Base-by-base conservation (phyloP, 202 grass and related monocot genomes). In the Hordeum pubiflorum region DNA sequence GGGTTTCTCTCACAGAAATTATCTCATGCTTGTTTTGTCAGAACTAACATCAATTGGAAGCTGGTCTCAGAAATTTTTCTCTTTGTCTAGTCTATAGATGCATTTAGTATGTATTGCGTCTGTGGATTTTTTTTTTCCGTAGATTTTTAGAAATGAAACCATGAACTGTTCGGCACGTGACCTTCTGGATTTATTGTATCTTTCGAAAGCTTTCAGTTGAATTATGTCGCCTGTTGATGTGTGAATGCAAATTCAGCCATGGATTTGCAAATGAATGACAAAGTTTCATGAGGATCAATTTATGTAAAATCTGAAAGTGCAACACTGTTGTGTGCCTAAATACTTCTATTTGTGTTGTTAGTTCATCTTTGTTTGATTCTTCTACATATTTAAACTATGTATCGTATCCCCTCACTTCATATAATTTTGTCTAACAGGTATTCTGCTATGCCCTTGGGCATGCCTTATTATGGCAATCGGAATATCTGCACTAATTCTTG, bases 401-500 rank as follows among this genome's bases (percentile, higher is more conserved):
- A 26, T 15, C 57, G 17, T 27, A 59, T 59, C 79, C 48, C 23
- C 54, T 64, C 56, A 80, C 48, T 75, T 78, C 36, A 69, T 17
- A 66, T 40, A 23, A 59, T 63, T 68, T 79, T 17, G 13, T 76
- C 37, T 76, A 15, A 23, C 86, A 98, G 96, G 96, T 77, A 15
- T 85, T 84, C 18, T 98, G 75, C 22, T 98, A 38, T 95, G 87
- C 72, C 96, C 96, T 62, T 91, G 85, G 80, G 81, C 88, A 79
- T 98, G 90, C 55, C 84, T 98, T 75, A 88, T 95, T 57, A 95
- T 98, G 96, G 83, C 92, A 18, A 79, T 91, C 38, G 96, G 96
- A 90, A 67, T 95, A 64, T 95, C 92, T 74, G 87, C 92, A 23
- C 79, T 98, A 29, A 76, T 98, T 74, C 72, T 98, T 12, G 95